Base-by-base conservation (phyloP, 2,329 filamentous ascomycete genomes). In the Parasarocladium wereldwijsianum region DNA sequence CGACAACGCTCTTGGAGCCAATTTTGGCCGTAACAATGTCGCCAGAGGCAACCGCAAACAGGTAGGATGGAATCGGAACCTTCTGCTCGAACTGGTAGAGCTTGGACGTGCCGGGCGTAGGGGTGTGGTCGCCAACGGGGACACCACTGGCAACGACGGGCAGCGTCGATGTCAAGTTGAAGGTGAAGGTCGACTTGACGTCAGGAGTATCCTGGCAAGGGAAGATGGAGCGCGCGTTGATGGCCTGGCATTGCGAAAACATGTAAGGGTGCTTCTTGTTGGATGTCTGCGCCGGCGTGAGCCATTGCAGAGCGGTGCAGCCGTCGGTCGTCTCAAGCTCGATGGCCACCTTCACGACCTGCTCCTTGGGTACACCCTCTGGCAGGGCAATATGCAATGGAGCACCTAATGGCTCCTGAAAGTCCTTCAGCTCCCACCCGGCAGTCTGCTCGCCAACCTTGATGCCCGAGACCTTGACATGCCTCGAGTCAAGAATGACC, bases 191-290 rank as follows among this genome's bases (percentile, higher is more conserved):
- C n/a, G 82, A 85, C 62, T 98, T 98, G 44, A 94, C 81, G 50
- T 94, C 87, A 3, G 90, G 90, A 1, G 90, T 96, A 49, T 98
- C 90, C 59, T 96, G 87, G 55, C 87, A 96, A 6, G 90, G 90
- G 53, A 96, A 93, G 36, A 96, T 70, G 27, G 85, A 93, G 36
- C 90, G 76, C 24, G 83, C 84, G 46, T 96, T 86, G 46, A 94
- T 96, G 32, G 87, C 86, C 62, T 98, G 87, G 53, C 86, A 93
- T 60, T 96, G 90, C 25, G 83, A 92, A 61, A 96, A 96, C 76
- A 96, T 87, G 56, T 94, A 96, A 1, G 87, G 87, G 41, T 92
- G 80, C 55, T 85, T 90, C 61, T 85, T 86, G 67, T 93, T 94
- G 34, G 82, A 84, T 1, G 90, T 96, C 59, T 96, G 90, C 18